These are phyloP conservation scores for Tuber borchii DNA, from an alignment of 495 filamentous ascomycete genomes.

Conservation along the genomic window DNA sequence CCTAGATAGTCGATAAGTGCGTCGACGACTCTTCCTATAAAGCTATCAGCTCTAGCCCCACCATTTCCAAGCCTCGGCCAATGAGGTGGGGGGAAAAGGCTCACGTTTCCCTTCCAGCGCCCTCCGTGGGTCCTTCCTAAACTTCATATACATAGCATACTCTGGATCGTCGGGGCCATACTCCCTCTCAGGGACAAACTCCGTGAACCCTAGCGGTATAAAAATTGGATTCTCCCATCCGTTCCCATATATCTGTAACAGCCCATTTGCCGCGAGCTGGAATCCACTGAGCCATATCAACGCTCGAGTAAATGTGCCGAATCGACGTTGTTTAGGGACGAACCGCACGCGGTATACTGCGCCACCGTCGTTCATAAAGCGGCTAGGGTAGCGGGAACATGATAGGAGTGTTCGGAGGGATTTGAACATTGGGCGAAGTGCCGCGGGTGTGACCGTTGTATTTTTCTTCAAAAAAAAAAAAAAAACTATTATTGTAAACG, in stretches of 20 bases:
- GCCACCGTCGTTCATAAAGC: constrained; percentile 17
- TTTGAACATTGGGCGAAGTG: constrained; percentile 30
- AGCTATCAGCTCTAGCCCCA: constrained; percentile 12
- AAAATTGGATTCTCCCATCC: constrained; percentile 36
- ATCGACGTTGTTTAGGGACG: constrained; percentile 24
- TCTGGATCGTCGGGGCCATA: constrained; percentile 31
- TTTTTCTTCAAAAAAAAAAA: background rate
- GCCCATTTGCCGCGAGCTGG: constrained; percentile 21
- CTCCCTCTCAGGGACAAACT: constrained; percentile 13
- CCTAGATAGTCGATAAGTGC: constrained; percentile 21
- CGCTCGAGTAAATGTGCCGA: constrained; percentile 19
- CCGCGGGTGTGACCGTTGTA: constrained; percentile 12
- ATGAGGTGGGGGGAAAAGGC: background rate
- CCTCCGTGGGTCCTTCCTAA: constrained; percentile 24
- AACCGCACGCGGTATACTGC: constrained; percentile 38
- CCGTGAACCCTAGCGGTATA: constrained; percentile 32
- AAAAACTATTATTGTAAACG: background rate
- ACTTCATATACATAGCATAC: constrained; percentile 21
- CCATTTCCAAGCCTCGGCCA: constrained; percentile 6
- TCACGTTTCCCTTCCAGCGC: constrained; percentile 17
- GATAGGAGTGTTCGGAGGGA: constrained; percentile 31
- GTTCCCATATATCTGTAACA: constrained; percentile 18
- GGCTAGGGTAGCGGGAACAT: constrained; percentile 31
- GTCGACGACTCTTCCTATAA: constrained; percentile 23
- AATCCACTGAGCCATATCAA: constrained; percentile 24